These are phyloP conservation scores for Potentilla sterilis DNA, from an alignment of 306 rosid genomes.

Conservation along the genomic window DNA sequence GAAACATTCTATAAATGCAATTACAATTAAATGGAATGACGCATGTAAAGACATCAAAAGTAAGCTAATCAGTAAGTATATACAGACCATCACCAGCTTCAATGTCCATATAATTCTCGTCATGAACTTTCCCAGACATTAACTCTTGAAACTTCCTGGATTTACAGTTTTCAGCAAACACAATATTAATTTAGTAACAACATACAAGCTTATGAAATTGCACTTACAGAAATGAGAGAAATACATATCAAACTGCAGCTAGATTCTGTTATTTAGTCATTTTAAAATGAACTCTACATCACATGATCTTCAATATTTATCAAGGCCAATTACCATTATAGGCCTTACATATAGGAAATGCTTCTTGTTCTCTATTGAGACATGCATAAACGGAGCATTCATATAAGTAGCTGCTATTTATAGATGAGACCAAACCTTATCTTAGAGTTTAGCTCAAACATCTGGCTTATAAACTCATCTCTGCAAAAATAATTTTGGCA, in stretches of 20 bases:
- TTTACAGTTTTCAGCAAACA: not conserved
- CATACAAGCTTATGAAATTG: not conserved
- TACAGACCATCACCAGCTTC: slow-evolving; percentile 38
- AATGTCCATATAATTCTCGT: slow-evolving; percentile 24
- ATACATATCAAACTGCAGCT: not conserved
- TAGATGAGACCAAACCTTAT: slow-evolving; percentile 51
- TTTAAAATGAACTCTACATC: not conserved
- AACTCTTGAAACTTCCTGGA: slow-evolving; percentile 63
- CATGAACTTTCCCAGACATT: slow-evolving; percentile 25
- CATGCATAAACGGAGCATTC: slow-evolving; percentile 2
- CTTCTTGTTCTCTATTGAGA: not conserved
- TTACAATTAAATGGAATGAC: not conserved
- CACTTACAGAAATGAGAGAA: not conserved
- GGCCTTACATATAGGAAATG: not conserved
- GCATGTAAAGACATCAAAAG: not conserved
- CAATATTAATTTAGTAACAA: not conserved
- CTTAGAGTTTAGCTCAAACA: slow-evolving; percentile 55
- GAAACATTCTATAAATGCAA: not conserved
- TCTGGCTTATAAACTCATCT: slow-evolving; percentile 46
- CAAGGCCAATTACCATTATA: not conserved
- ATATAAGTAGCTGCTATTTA: not conserved
- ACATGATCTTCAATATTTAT: not conserved
- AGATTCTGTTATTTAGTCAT: not conserved
- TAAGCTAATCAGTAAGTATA: not conserved
- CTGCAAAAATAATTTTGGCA: slow-evolving; percentile 35